Percentiles rank a stretch among this genome's conserved stretches.
phyloP scores from a whole-genome alignment of 306 rosid species.

The Carpinus fangiana region DNA sequence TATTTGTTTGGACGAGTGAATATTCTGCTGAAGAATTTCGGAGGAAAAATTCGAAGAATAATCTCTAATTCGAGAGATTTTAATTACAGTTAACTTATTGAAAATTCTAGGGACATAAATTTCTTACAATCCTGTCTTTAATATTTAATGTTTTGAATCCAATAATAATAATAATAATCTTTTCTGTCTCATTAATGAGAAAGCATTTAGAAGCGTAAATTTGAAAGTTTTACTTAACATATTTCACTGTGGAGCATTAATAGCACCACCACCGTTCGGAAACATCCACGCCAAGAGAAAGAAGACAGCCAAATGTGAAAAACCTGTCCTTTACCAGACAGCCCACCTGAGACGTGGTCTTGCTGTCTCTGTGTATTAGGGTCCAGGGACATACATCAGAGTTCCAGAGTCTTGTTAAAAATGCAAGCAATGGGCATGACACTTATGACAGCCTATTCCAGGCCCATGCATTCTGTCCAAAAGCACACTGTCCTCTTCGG shows the following conservation, averaged over 20 bases:
- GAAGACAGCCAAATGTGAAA: slow-evolving; percentile 11
- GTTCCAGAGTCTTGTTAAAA: neutral
- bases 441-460: slow-evolving; percentile 14
- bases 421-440: neutral
- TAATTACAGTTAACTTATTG: no score
- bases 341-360: slow-evolving; percentile 13
- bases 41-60: no score
- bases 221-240: no score
- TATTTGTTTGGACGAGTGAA: neutral
- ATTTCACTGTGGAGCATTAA: no score
- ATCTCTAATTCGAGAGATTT: no score
- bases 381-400: neutral
- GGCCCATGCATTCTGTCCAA: neutral
- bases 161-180: no score
- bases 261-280: neutral
- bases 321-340: slow-evolving; percentile 19
- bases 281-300: slow-evolving; percentile 17
- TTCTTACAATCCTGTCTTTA: neutral
- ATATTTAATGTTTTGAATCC: no score
- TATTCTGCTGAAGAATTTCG: neutral
- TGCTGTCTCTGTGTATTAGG: slow-evolving; percentile 11
- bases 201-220: no score
- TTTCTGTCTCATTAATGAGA: no score
- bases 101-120: neutral
- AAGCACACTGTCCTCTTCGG: slow-evolving; percentile 10